Evolutionary conservation across 306 rosid genomes (phyloP), one percentile per base, ranked within the genome.

Genomic region (Luffa acutangula): DNA sequence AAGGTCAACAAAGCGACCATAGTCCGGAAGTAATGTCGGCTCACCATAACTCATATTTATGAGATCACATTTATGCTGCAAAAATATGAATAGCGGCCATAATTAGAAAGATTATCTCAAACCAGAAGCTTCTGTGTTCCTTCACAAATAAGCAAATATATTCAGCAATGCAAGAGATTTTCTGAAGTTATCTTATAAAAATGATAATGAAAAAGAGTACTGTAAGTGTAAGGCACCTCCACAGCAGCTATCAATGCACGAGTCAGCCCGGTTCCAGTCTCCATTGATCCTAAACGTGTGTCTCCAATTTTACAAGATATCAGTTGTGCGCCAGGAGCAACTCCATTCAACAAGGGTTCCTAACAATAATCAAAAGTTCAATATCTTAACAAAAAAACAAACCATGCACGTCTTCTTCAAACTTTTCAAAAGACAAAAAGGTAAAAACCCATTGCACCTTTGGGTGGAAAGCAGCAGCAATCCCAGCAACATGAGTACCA

Each of bases 251-350:
- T 91, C 80, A 95, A 62, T 37, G 99, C 99, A 80, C 99, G 93
- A 75, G 86, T 95, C 85, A 95, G 84, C 70, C 99, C 97, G 49
- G 97, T 95, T 85, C 99, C 99, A 39, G 99, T 95, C 86, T 95
- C 97, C 97, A 89, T 95, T 80, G 94, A 95, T 70, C 97, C 97
- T 81, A 95, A 78, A 85, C 97, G 99, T 31, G 94, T 67, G 78
- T 95, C 99, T 80, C 99, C 99, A 88, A 95, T 95, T 87, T 95
- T 95, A 87, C 99, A 95, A 81, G 99, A 95, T 83, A 95, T 87
- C 79, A 95, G 45, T 79, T 95, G 99, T 34, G 99, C 99, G 10
- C 99, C 99, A 69, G 99, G 99, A 84, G 99, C 99, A 82, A 93
- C 95, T 80, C 99, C 99, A 89, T 95, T 95, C 90, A 95, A 85